Conservation (phyloP, 1,284 basidiomycete species). For the Flammula alnicola region DNA sequence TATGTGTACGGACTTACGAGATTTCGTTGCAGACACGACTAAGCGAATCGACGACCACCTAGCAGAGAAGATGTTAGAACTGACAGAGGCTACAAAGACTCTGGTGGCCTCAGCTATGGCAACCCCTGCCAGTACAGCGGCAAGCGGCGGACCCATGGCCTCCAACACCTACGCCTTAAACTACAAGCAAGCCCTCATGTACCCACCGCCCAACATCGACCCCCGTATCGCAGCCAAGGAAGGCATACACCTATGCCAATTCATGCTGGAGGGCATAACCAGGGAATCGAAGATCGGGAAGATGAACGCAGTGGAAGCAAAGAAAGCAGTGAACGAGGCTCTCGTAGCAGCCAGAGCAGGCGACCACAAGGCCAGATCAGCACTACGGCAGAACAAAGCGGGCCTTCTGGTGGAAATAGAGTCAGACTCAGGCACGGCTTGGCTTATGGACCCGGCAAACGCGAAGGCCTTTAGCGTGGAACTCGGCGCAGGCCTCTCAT, state of each 20-base stretch:
- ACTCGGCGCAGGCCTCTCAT: neutral
- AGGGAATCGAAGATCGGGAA: neutral
- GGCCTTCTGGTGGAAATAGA: constrained; percentile 1
- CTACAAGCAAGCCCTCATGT: too few species aligned
- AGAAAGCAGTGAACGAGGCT: neutral
- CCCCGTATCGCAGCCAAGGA: neutral
- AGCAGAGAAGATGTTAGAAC: too few species aligned
- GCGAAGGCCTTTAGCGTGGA: neutral
- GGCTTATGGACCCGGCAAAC: neutral
- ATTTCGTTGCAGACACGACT: too few species aligned
- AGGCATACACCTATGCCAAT: neutral
- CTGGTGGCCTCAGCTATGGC: too few species aligned
- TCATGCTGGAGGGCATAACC: neutral
- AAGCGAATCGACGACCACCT: too few species aligned
- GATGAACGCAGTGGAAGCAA: neutral
- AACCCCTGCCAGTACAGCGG: too few species aligned
- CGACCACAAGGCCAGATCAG: neutral
- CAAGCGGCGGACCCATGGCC: too few species aligned
- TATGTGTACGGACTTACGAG: too few species aligned
- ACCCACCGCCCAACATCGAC: too few species aligned
- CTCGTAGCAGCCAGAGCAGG: neutral
- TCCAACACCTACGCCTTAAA: too few species aligned
- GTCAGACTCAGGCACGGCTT: neutral
- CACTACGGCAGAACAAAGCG: neutral
- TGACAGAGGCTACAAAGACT: too few species aligned